Percentiles rank a stretch among this genome's conserved stretches.
These are phyloP conservation scores for Ceratocystis albifundus DNA, from an alignment of 2,329 filamentous ascomycete genomes.

Conservation along the genomic window DNA sequence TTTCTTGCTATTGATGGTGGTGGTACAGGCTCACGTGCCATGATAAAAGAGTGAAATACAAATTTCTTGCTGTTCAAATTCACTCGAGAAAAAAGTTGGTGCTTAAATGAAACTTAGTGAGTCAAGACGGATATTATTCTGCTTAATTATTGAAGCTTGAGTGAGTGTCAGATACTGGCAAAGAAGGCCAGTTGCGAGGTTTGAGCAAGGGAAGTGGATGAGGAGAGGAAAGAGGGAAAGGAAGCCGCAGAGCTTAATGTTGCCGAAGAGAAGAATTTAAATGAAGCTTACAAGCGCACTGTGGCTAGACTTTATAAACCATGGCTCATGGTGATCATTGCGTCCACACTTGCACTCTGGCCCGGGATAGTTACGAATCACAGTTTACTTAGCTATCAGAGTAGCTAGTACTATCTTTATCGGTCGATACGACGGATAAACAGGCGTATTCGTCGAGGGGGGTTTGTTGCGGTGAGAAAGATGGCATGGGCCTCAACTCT, in stretches of 20 bases:
- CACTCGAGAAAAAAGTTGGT: background rate
- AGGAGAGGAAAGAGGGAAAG: background rate
- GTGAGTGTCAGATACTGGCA: background rate
- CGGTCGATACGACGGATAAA: background rate
- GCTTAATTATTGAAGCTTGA: background rate
- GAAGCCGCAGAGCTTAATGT: background rate
- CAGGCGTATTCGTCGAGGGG: background rate
- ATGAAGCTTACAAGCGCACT: background rate
- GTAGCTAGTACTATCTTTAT: background rate
- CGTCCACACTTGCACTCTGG: background rate
- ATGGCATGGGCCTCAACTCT: background rate
- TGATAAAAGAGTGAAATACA: background rate
- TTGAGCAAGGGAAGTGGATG: background rate
- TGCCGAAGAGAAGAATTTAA: background rate
- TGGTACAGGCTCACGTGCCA: background rate
- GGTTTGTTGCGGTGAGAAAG: background rate
- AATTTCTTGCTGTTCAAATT: background rate
- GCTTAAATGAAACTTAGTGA: background rate
- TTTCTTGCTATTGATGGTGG: background rate
- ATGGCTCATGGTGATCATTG: slow-evolving; percentile 3
- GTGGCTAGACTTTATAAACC: background rate
- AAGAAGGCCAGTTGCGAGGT: background rate
- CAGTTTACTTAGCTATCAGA: background rate
- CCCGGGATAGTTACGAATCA: background rate
- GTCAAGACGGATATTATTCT: background rate